phyloP scores from a whole-genome alignment of 768 basidiomycete species.

The Mycena galopus region DNA sequence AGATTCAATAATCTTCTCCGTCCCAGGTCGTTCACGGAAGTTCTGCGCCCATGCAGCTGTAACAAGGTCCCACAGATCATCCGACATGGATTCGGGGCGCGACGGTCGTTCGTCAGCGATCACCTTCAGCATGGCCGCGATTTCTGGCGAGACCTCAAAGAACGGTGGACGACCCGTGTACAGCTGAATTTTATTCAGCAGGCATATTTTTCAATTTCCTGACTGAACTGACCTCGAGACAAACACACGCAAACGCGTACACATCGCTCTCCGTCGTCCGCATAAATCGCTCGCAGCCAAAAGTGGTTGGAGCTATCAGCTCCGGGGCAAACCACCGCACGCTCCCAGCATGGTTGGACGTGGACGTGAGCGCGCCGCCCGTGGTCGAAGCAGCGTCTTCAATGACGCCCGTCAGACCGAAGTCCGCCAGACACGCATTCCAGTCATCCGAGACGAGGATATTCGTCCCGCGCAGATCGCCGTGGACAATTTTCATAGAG shows the following conservation, averaged over 20 bases:
- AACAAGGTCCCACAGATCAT: constrained; percentile 5
- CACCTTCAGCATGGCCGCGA: constrained; percentile 1
- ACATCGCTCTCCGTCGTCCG: constrained; percentile 4
- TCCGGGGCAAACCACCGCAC: constrained; percentile 12
- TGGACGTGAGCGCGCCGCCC: not conserved
- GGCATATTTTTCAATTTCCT: not conserved
- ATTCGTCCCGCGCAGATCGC: constrained; percentile 4
- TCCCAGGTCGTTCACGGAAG: not conserved
- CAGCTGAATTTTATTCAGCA: not conserved
- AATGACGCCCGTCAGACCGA: not conserved
- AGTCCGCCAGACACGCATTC: constrained; percentile 11
- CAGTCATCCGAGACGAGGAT: constrained; percentile 8
- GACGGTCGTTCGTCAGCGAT: constrained; percentile 3
- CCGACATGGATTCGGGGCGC: constrained; percentile 4
- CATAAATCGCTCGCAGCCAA: not conserved
- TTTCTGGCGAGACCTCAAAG: not conserved
- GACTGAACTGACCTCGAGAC: not conserved
- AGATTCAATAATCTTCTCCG: not conserved
- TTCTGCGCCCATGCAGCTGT: constrained; percentile 15
- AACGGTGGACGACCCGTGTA: constrained; percentile 6
- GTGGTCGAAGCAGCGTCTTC: not conserved
- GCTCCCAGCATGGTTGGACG: constrained; percentile 1
- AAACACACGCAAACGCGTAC: constrained; percentile 10
- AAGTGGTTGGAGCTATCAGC: not conserved
- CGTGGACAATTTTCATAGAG: constrained; percentile 11